phyloP scores from a whole-genome alignment of 176 grass and related monocot species.

The Musa beccarii region DNA sequence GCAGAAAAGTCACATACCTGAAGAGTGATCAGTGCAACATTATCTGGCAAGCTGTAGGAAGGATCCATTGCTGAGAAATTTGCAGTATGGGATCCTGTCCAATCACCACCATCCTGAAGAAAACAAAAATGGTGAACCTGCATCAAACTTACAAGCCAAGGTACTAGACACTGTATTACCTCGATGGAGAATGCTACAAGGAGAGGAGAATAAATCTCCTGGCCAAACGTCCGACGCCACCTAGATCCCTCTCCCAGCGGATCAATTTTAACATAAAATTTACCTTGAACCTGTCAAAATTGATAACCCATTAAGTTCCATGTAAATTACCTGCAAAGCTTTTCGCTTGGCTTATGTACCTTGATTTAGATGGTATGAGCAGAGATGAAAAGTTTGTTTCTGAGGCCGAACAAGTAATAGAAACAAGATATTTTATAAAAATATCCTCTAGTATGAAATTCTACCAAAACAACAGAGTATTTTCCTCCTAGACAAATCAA shows the following conservation, averaged over 20 bases:
- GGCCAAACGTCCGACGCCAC: conserved; percentile 84
- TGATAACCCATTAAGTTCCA: conserved; percentile 10
- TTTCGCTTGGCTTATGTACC: neutral
- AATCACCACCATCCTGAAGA: conserved; percentile 65
- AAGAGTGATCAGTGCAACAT: conserved; percentile 87
- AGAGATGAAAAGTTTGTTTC: neutral
- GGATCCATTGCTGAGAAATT: conserved; percentile 79
- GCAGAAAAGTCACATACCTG: conserved; percentile 35
- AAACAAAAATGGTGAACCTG: conserved; percentile 11
- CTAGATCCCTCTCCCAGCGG: conserved; percentile 66
- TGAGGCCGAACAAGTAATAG: neutral
- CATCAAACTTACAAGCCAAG: neutral
- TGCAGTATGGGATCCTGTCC: conserved; percentile 59
- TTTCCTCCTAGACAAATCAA: neutral
- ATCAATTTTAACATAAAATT: conserved; percentile 88
- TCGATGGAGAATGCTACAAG: conserved; percentile 81
- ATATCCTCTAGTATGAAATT: neutral
- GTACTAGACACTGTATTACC: conserved; percentile 28
- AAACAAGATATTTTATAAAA: neutral
- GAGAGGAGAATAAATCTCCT: conserved; percentile 96
- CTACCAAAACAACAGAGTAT: neutral
- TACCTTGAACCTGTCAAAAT: conserved; percentile 59
- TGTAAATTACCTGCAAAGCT: neutral
- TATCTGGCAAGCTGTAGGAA: conserved; percentile 82
- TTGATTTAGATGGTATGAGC: neutral